These are phyloP conservation scores for Neurospora intermedia DNA, from an alignment of 495 filamentous ascomycete genomes.

Conservation along the genomic window DNA sequence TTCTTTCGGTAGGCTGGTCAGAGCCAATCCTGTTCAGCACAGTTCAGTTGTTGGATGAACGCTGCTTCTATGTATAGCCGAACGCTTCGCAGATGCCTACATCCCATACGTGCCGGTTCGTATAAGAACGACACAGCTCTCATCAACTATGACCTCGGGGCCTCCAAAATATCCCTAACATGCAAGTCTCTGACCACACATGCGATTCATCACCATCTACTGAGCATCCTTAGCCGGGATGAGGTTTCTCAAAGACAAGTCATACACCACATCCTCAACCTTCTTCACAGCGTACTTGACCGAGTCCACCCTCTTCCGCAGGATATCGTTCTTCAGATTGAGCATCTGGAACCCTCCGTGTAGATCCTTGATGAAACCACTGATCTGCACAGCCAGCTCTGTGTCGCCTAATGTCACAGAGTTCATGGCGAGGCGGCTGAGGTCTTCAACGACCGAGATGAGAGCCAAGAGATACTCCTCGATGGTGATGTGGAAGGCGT, in stretches of 20 bases:
- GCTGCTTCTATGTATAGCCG: background rate
- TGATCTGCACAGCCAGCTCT: constrained; percentile 70
- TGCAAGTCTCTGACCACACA: background rate
- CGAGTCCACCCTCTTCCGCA: constrained; percentile 78
- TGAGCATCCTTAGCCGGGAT: constrained; percentile 40
- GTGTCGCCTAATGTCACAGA: constrained; percentile 89
- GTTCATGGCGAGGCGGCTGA: constrained; percentile 88
- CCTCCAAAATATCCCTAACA: background rate
- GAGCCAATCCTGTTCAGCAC: background rate
- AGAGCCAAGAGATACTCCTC: constrained; percentile 91
- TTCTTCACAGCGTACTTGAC: constrained; percentile 98
- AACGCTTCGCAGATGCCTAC: background rate
- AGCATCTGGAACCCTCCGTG: constrained; percentile 93
- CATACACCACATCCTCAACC: constrained; percentile 96
- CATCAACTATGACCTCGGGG: background rate
- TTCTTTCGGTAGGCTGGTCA: background rate
- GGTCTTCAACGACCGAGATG: constrained; percentile 78
- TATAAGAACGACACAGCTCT: background rate
- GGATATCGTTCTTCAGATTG: constrained; percentile 89
- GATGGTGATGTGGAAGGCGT: constrained; percentile 89
- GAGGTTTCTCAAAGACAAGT: constrained; percentile 77
- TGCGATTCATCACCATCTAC: constrained; percentile 1
- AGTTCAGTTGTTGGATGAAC: background rate
- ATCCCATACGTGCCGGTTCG: background rate
- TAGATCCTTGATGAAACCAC: constrained; percentile 86